Percentiles rank a stretch among this genome's conserved stretches.
Evolutionary conservation across 2,329 filamentous ascomycete genomes (phyloP).

Genomic region (Apiospora koreana): DNA sequence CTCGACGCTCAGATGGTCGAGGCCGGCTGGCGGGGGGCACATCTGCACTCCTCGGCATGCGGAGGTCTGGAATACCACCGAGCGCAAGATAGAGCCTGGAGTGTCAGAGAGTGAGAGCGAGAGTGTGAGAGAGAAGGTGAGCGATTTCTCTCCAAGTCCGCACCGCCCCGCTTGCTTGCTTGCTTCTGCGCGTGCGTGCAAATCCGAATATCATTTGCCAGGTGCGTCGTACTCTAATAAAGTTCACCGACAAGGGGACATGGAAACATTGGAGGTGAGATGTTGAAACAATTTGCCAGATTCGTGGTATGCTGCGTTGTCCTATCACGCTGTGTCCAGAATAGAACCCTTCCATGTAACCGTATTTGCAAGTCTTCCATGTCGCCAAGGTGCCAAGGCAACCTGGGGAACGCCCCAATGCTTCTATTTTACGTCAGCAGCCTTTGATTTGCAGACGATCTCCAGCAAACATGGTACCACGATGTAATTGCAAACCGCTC

Average conservation of each 20-base stretch:
- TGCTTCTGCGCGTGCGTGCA: not conserved
- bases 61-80: not conserved
- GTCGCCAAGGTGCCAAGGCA: not conserved
- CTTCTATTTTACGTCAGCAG: not conserved
- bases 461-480: not conserved
- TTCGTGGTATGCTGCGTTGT: not conserved
- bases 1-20: not conserved
- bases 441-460: not conserved
- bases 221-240: not conserved
- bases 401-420: constrained; percentile 2
- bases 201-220: not conserved
- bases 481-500: not conserved
- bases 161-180: not conserved
- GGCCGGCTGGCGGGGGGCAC: not conserved
- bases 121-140: not conserved
- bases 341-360: not conserved
- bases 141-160: not conserved
- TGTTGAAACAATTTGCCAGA: not conserved
- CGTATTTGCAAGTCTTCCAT: not conserved
- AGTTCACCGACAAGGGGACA: not conserved
- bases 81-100: not conserved
- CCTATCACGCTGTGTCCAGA: not conserved
- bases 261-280: not conserved
- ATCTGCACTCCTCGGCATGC: not conserved
- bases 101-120: too few species aligned